phyloP scores from a whole-genome alignment of 2,329 filamentous ascomycete genomes.

The Beauveria caledonica region DNA sequence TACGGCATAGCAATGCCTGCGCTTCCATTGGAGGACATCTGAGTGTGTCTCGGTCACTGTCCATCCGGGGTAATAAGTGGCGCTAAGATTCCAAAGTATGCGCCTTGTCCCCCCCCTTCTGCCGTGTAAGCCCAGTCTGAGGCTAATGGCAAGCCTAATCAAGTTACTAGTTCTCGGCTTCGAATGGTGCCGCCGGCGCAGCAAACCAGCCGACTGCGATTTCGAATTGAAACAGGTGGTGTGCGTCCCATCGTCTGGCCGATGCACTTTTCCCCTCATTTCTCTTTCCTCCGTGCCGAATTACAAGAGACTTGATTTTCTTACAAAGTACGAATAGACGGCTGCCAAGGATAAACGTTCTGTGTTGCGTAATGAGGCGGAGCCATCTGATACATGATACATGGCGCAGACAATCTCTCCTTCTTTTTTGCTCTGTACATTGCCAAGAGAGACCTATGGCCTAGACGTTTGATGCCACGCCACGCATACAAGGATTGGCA shows the following conservation, averaged over 20 bases:
- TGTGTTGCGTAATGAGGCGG: background rate
- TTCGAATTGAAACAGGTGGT: background rate
- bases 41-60: background rate
- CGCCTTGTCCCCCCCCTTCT: background rate
- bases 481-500: background rate
- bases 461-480: background rate
- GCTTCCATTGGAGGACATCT: background rate
- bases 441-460: background rate
- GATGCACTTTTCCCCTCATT: background rate
- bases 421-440: background rate
- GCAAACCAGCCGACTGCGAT: background rate
- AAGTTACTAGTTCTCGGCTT: background rate
- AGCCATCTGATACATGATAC: background rate
- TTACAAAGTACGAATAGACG: too few relatives aligned
- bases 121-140: background rate
- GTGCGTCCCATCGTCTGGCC: background rate
- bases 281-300: too few relatives aligned
- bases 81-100: background rate
- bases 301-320: too few relatives aligned
- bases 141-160: background rate
- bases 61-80: background rate
- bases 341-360: background rate
- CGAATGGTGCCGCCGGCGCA: background rate
- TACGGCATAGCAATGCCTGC: background rate
- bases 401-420: background rate